Evolutionary conservation across 2,329 filamentous ascomycete species (phyloP), one percentile per base, ranked within the genome.

Genomic region (Cordyceps pruinosa): DNA sequence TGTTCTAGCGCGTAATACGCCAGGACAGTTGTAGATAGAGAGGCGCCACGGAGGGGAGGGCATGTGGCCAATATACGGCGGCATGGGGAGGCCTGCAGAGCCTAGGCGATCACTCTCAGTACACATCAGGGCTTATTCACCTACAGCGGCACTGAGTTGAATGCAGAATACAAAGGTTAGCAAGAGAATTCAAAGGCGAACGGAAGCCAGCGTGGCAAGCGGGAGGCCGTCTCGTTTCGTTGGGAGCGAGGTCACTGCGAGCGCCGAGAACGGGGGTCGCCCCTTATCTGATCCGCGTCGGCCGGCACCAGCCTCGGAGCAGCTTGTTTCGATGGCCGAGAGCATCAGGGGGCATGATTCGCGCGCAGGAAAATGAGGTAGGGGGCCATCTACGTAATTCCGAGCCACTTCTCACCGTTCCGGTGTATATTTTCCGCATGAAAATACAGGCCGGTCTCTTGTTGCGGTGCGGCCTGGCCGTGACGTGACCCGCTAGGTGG

Each of bases 261-360:
- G 13, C 37, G 49, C 26, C 26, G 35, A 3, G 32, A 10, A 30
- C 28, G 50, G 50, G 28, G 17, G 19, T 21, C 28, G 39, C 34
- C 37, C 41, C 32, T 58, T 58, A 58, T 58, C 57, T 58, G 57
- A 58, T 58, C 57, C 57, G 57, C 35, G 54, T 30, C 34, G 32
- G 21, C 45, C 45, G 45, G 42, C 34, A 32, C 37, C 21, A 30
- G 46, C 34, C 19, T 49, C 25, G 46, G 34, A 42, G 10, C 15
- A 37, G 19, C 6, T 21, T 34, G n/a, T 28, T 8, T 25, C 35
- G 28, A 5, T 46, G 41, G 15, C 21, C 39, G 26, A 30, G 26
- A 15, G 13, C 37, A 17, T 19, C 26, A 28, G n/a, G 25, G 19
- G n/a, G 30, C 41, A 53, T 35, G 5, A n/a, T n/a, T n/a, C n/a